Evolutionary conservation across 306 rosid species (phyloP), one percentile per base, ranked within the genome.

Genomic region (Styphnolobium japonicum): DNA sequence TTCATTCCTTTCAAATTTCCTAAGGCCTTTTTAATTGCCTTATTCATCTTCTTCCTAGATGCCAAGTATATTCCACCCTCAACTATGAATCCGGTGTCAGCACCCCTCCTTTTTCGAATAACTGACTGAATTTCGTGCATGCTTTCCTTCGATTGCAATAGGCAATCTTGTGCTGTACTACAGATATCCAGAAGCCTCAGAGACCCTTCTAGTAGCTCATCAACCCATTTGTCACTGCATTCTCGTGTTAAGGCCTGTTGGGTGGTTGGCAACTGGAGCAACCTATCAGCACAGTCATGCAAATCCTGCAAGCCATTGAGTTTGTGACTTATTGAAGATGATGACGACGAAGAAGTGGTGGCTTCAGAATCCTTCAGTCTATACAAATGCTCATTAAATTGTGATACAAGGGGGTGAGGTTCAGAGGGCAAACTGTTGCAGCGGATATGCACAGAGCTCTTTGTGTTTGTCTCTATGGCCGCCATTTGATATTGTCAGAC

Each of bases 101-200:
- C 42, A 29, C 46, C 45, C 15, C 71, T 36, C 57, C 67, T 73
- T 43, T 77, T 72, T 10, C 67, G n/a, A 10, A 73, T 1, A 19
- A 34, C 23, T 4, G 81, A 83, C 5, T 78, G 67, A 67, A 79
- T 49, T 3, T 67, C 81, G 1, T 29, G 58, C 29, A 52, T 18
- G 71, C 25, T 62, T 79, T 66, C 67, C 73, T 56, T 66, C 36
- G 83, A 55, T 10, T 16, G 18, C 2, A 60, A 4, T 6, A 75
- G 6, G 22, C 21, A 65, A 48, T 80, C 87, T 19, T 80, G 31
- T n/a, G n/a, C n/a, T n/a, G n/a, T 51, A 23, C 0, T 34, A 18
- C 79, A 84, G 15, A 75, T 53, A 52, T 80, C 84, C n/a, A n/a
- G n/a, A n/a, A n/a, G n/a, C 73, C 62, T 57, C 33, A 79, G 10